Base-by-base conservation (phyloP, 345 rosid species). In the Litchi chinensis region DNA sequence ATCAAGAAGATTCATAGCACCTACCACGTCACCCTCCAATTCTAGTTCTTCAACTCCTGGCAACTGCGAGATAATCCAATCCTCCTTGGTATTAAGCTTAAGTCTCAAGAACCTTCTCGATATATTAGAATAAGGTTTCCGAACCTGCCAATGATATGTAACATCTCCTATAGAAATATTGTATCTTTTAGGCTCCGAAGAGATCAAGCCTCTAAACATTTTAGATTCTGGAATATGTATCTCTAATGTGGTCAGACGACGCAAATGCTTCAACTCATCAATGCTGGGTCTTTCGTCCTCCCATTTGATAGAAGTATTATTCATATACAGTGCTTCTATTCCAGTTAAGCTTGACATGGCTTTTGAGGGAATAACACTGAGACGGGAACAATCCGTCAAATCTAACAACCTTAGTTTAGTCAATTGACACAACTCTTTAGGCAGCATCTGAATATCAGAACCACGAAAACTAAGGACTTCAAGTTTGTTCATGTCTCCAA, bases 311-410 rank as follows among this genome's bases (percentile, higher is more conserved):
- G n/a, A 69, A 37, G 72, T 68, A 44, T 79, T 57, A 0, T n/a
- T 57, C 79, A 80, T 66, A 16, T 52, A 37, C 4, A 80, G 28
- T 43, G 77, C 86, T 63, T 83, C 86, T 43, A 83, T 41, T 11
- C 22, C 24, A 32, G 71, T 0, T 72, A 78, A 74, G 26, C 71
- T 7, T 54, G 81, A 64, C 5, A 77, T 15, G 32, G 77, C 70
- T 48, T 68, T 68, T 3, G 74, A 26, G 8, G 81, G 71, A 77
- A 78, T 74, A 0, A 73, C 65, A 18, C 39, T 63, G 2, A 83
- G 74, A 5, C 28, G 22, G 12, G 24, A 10, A 66, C 79, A 80
- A 12, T 48, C 0, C 3, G 46, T 74, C 65, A 83, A 77, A 71
- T 83, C 79, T n/a, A 83, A 52, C 22, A 77, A n/a, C 43, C 56